These are phyloP conservation scores for Piloderma croceum DNA, from an alignment of 768 basidiomycete species.

Conservation along the genomic window DNA sequence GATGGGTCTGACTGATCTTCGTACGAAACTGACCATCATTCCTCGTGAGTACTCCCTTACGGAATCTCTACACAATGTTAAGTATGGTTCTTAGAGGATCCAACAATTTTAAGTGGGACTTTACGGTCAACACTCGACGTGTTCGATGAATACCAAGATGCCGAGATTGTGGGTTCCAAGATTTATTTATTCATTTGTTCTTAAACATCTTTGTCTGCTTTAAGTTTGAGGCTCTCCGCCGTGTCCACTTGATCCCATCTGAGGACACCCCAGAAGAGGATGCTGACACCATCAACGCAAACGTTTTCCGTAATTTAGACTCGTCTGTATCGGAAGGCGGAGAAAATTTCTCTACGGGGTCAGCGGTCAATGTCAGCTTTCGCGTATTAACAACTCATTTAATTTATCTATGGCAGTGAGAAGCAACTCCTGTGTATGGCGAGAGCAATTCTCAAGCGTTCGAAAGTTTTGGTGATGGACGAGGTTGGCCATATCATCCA, in stretches of 20 bases:
- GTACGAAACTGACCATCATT: constrained; percentile 71
- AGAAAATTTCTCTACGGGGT: constrained; percentile 88
- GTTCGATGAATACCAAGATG: constrained; percentile 80
- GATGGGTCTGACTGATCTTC: constrained; percentile 77
- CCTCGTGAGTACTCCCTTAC: constrained; percentile 45
- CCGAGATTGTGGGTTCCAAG: constrained; percentile 57
- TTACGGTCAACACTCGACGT: constrained; percentile 78
- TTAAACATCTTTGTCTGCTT: neutral
- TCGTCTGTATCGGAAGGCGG: constrained; percentile 76
- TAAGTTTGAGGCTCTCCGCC: constrained; percentile 78
- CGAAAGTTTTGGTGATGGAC: constrained; percentile 79
- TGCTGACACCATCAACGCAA: constrained; percentile 52
- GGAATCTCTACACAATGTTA: neutral
- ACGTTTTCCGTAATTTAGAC: constrained; percentile 74
- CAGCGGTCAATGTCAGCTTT: constrained; percentile 12
- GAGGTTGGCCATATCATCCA: constrained; percentile 36
- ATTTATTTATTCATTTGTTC: neutral
- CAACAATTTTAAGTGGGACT: constrained; percentile 80
- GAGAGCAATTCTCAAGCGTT: constrained; percentile 75
- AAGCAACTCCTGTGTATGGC: constrained; percentile 90
- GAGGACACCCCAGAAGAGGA: constrained; percentile 44
- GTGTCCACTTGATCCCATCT: constrained; percentile 71
- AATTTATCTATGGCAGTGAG: constrained; percentile 40
- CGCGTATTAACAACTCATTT: constrained; percentile 7
- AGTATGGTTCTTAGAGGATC: constrained; percentile 58